Base-by-base conservation (phyloP, 2,329 filamentous ascomycete genomes). In the Xylaria multiplex region DNA sequence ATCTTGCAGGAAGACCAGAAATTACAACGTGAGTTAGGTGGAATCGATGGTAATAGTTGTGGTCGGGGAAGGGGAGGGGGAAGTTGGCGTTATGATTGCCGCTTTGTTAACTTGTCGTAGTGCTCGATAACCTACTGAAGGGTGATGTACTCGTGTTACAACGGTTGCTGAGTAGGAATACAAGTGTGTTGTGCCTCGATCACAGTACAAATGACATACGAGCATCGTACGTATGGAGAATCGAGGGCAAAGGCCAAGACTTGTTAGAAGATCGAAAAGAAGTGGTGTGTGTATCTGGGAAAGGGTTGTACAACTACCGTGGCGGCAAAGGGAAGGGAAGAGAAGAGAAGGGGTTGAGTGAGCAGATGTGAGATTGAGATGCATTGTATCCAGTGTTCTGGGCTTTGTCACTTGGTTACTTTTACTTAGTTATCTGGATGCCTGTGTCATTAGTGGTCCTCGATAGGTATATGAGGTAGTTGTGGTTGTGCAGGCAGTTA, bases 401-500 rank as follows among this genome's bases (percentile, higher is more conserved):
- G 37, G 13, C 37, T 40, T 40, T 40, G 37, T 40, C 13, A 14
- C 37, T 40, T 14, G 37, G 37, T 40, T 40, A 40, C 37, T 14
- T 40, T 30, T 42, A n/a, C 37, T 43, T 55, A 8, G 13, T 27
- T 43, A 16, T 40, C n/a, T 54, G 8, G 11, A n/a, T 42, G 50
- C 46, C 13, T 35, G 48, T 53, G 27, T 37, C 30, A 24, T 3
- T 14, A 48, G 11, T n/a, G 3, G 19, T 32, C 46, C 30, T n/a
- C 8, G 32, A 16, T 54, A 6, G 35, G 22, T 16, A 30, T 4
- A 2, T 16, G 5, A 46, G 24, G n/a, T 19, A 27, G 13, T 22
- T 54, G 14, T 24, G 37, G 6, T 35, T 35, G 27, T 22, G 16
- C 14, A 43, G 59, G 59, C 59, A 62, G 52, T 49, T 22, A 30